Conservation (phyloP, 129 eudicot species). For the Arctium lappa region DNA sequence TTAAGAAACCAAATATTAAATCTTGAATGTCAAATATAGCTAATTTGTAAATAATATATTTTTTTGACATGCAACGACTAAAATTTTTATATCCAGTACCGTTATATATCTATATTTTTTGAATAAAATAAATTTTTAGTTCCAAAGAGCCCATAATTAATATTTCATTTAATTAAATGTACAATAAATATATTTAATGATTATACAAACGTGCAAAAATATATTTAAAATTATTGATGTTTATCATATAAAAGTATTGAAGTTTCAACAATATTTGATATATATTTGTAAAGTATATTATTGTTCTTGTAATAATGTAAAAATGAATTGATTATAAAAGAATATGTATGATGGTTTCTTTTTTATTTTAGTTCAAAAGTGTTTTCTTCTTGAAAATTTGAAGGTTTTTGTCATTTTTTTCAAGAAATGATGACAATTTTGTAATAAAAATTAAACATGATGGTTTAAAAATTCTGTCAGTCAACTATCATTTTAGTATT, state of each 20-base stretch:
- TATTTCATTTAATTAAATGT: not conserved
- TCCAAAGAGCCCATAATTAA: not conserved
- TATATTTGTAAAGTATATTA: not conserved
- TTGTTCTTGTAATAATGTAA: not conserved
- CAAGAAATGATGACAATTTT: not conserved
- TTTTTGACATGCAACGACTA: not conserved
- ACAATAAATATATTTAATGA: no score
- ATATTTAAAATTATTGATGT: no score
- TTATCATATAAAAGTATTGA: not conserved
- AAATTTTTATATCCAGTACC: not conserved
- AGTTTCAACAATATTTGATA: not conserved
- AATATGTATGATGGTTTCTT: not conserved
- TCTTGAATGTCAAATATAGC: not conserved
- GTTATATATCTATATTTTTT: not conserved
- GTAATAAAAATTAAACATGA: not conserved
- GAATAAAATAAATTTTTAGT: not conserved
- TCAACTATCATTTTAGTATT: not conserved
- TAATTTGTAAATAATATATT: not conserved
- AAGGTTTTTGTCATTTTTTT: not conserved
- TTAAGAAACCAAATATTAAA: not conserved
- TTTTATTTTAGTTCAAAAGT: not conserved
- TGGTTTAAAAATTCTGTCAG: not conserved
- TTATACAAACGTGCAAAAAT: no score
- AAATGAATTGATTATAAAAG: not conserved
- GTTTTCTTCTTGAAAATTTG: not conserved